Evolutionary conservation across 495 filamentous ascomycete genomes (phyloP).

Genomic region (Evansstolkia leycettana): DNA sequence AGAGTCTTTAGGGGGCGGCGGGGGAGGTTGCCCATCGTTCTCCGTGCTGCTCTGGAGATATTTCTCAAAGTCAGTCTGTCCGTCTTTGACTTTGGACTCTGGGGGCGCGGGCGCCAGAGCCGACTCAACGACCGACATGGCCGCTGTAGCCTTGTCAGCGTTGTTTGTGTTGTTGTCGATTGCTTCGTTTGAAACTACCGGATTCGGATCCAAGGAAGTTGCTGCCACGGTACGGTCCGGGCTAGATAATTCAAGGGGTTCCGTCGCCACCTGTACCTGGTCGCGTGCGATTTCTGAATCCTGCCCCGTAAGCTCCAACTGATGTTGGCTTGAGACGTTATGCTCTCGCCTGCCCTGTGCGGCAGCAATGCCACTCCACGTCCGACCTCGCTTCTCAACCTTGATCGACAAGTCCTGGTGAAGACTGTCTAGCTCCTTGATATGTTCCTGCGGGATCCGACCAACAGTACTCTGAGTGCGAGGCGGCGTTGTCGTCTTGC

Average conservation of each 20-base stretch:
- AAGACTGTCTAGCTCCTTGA: slow-evolving; percentile 52
- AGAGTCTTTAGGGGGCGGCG: slow-evolving; percentile 31
- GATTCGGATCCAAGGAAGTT: not conserved
- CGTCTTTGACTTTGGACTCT: slow-evolving; percentile 9
- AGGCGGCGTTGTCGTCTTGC: slow-evolving; percentile 25
- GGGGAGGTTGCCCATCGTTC: slow-evolving; percentile 18
- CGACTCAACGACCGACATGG: slow-evolving; percentile 24
- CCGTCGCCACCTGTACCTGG: not conserved
- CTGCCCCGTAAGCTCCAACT: slow-evolving; percentile 7
- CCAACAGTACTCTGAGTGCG: slow-evolving; percentile 42
- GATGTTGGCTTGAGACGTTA: not conserved
- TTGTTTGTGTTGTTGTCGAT: no score
- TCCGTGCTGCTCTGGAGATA: slow-evolving; percentile 31
- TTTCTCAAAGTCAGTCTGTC: slow-evolving; percentile 32
- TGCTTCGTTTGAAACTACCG: not conserved
- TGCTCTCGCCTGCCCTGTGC: slow-evolving; percentile 7
- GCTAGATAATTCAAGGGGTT: not conserved
- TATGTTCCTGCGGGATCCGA: slow-evolving; percentile 60
- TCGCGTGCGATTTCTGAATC: slow-evolving; percentile 7
- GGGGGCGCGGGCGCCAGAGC: slow-evolving; percentile 13
- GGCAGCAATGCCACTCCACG: slow-evolving; percentile 40
- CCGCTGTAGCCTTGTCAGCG: slow-evolving; percentile 4
- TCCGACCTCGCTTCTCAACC: slow-evolving; percentile 47
- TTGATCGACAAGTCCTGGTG: slow-evolving; percentile 42
- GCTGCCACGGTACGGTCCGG: not conserved